phyloP scores from a whole-genome alignment of 2,329 filamentous ascomycete species.

The Plenodomus tracheiphilus region DNA sequence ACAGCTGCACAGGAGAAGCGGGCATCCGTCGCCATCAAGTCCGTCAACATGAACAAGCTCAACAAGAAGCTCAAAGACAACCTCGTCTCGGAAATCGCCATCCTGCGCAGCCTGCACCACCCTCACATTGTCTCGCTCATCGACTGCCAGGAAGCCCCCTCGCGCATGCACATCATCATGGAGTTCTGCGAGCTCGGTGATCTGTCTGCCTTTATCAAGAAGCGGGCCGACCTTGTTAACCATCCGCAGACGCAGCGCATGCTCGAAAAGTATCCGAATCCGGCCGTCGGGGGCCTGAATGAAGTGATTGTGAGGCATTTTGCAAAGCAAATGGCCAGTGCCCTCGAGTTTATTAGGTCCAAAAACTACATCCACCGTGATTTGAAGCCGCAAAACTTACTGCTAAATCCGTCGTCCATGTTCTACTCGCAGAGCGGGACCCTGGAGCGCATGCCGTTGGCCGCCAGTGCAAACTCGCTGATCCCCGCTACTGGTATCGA shows the following conservation, averaged over 20 bases:
- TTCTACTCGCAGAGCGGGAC: conserved; percentile 61
- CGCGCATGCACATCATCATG: conserved; percentile 96
- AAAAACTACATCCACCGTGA: conserved; percentile 93
- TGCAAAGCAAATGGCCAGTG: conserved; percentile 90
- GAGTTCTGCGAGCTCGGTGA: conserved; percentile 97
- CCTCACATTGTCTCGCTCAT: conserved; percentile 96
- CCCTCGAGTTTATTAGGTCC: conserved; percentile 82
- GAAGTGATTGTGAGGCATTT: conserved; percentile 98
- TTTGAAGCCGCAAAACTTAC: conserved; percentile 94
- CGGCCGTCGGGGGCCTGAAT: conserved; percentile 80
- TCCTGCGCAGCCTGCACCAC: conserved; percentile 89
- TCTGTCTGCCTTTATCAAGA: conserved; percentile 93
- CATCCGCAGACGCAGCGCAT: conserved; percentile 86
- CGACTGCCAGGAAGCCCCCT: conserved; percentile 84
- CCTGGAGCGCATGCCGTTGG: conserved; percentile 66
- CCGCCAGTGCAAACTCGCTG: conserved; percentile 78
- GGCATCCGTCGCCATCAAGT: conserved; percentile 91
- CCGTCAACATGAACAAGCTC: conserved; percentile 84
- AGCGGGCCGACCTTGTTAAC: conserved; percentile 76
- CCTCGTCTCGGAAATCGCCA: conserved; percentile 91
- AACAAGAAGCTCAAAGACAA: conserved; percentile 98
- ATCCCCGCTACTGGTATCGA: conserved; percentile 79
- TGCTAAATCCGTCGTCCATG: conserved; percentile 79
- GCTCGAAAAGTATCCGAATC: conserved; percentile 89
- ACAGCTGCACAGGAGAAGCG: conserved; percentile 65